Percentiles rank a stretch among this genome's conserved stretches.
These are phyloP conservation scores for Cadophora luteo-olivacea DNA, from an alignment of 2,329 filamentous ascomycete genomes.

Conservation along the genomic window DNA sequence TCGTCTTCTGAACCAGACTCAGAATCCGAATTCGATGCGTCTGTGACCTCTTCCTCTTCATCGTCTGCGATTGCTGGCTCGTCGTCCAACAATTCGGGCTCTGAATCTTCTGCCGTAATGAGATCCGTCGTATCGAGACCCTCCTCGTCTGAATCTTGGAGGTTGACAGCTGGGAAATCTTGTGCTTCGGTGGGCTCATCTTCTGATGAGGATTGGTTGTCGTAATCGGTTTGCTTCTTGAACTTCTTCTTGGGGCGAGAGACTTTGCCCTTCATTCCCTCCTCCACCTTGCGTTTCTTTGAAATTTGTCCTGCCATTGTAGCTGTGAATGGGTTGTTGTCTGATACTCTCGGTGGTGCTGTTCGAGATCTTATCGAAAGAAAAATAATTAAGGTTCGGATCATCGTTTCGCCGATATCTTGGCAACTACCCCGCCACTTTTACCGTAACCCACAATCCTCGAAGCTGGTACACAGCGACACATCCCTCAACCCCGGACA, in stretches of 20 bases:
- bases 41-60: constrained; percentile 46
- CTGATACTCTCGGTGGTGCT: background rate
- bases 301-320: constrained; percentile 43
- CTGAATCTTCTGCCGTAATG: constrained; percentile 37
- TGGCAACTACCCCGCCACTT: constrained; percentile 27
- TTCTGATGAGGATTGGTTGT: constrained; percentile 66
- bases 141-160: constrained; percentile 50
- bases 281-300: constrained; percentile 65
- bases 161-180: constrained; percentile 57
- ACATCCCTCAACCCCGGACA: constrained; percentile 3
- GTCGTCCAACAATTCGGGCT: constrained; percentile 38
- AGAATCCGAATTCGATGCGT: constrained; percentile 47
- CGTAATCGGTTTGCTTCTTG: constrained; percentile 67
- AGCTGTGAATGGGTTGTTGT: constrained; percentile 34
- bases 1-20: constrained; percentile 40
- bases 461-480: background rate
- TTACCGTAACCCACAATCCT: constrained; percentile 26
- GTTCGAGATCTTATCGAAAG: constrained; percentile 23
- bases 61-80: constrained; percentile 33
- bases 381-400: constrained; percentile 28
- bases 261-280: constrained; percentile 59
- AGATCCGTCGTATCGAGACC: constrained; percentile 40
- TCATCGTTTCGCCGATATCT: constrained; percentile 22
- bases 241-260: constrained; percentile 60
- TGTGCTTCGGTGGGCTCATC: constrained; percentile 47